Base-by-base conservation (phyloP, 2,329 filamentous ascomycete species). In the Ustulina deusta region DNA sequence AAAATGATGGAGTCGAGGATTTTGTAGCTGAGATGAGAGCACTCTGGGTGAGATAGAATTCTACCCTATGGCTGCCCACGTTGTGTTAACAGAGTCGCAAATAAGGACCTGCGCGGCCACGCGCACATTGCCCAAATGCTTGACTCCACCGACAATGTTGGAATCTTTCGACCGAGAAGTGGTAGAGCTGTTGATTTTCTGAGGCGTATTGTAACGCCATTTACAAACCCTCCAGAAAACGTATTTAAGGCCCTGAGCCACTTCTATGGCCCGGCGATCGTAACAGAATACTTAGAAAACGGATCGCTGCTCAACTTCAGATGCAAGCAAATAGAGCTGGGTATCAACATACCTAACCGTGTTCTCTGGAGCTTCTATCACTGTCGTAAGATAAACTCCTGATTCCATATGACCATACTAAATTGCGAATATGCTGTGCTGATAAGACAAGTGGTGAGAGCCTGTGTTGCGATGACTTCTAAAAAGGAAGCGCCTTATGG, bases 281-380 rank as follows among this genome's bases (percentile, higher is more conserved):
- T 69, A 46, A 15, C 66, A n/a, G 67, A 69, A 29, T 69, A 63
- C 32, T 6, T 66, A 17, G 60, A 63, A 51, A 51, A 61, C 11
- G 67, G 67, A 34, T 1, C 10, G 7, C 27, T 69, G 3, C 7
- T 38, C 2, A 1, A 7, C 0, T 29, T 46, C 15, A 6, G 4
- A 3, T 7, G 0, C 58, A 46, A 3, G 2, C 20, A 13, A 20
- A 2, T 1, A 11, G 10, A 38, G 5, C 2, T 1, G 6, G 6
- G 20, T 1, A 27, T 58, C 9, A 0, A 2, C 1, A 6, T 67
- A 6, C 68, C 68, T 10, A 69, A 69, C 38, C 61, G 68, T 32
- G 3, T 69, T 13, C 61, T 69, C 1, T 69, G 68, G 68, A 59
- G 48, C 20, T 61, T 44, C 3, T 62, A 56, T 13, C 44, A 56